Evolutionary conservation across 306 rosid species (phyloP).

Genomic region (Pueraria montana): DNA sequence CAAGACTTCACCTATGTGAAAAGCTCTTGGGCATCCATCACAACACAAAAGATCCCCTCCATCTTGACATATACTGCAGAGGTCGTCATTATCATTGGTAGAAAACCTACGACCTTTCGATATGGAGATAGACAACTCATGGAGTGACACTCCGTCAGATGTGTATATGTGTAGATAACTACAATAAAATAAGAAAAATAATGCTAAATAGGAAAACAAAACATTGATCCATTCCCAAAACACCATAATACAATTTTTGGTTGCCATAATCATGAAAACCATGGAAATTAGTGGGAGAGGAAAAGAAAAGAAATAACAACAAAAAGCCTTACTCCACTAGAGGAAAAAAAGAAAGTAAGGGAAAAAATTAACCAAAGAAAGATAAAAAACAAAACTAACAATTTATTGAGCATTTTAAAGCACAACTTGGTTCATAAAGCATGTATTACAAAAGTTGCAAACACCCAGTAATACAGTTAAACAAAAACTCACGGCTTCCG

Average conservation of each 20-base stretch:
- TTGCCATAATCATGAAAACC: not conserved
- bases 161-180: constrained; percentile 81
- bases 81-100: constrained; percentile 62
- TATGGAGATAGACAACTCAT: constrained; percentile 66
- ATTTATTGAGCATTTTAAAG: not conserved
- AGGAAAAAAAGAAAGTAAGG: not conserved
- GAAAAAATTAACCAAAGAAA: not conserved
- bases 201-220: constrained; percentile 21
- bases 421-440: not conserved
- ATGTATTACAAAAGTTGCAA: not conserved
- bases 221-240: not conserved
- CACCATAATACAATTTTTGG: constrained; percentile 20
- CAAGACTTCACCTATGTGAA: constrained; percentile 73
- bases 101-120: constrained; percentile 60
- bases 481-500: constrained; percentile 87
- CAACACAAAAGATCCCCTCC: constrained; percentile 82
- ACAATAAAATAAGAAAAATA: constrained; percentile 30
- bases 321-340: not conserved
- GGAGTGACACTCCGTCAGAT: constrained; percentile 80
- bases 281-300: not conserved
- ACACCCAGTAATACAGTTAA: constrained; percentile 14
- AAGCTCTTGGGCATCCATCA: constrained; percentile 80
- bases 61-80: constrained; percentile 68
- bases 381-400: not conserved
- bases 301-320: not conserved